Conservation (phyloP, 2,329 filamentous ascomycete genomes). For the Fusarium fracticaudum region DNA sequence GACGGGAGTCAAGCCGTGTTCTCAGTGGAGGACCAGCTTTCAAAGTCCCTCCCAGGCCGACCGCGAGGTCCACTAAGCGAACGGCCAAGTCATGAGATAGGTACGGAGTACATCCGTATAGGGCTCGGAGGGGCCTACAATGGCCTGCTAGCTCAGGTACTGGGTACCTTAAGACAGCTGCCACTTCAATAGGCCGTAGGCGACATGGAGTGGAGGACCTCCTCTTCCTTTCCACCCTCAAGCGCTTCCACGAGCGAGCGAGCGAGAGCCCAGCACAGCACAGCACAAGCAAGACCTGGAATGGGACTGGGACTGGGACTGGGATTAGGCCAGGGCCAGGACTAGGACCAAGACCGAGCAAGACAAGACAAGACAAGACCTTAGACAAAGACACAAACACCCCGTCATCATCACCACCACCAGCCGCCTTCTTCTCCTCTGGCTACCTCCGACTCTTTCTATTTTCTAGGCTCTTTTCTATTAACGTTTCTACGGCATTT, state of each 20-base stretch:
- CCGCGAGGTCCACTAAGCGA: slow-evolving; percentile 28
- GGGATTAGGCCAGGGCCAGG: background rate
- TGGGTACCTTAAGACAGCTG: slow-evolving; percentile 10
- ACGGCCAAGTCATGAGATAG: slow-evolving; percentile 14
- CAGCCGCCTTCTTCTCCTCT: slow-evolving; percentile 23
- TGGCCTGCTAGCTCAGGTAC: background rate
- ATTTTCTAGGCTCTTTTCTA: slow-evolving; percentile 13
- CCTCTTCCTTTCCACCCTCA: slow-evolving; percentile 34
- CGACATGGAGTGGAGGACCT: slow-evolving; percentile 28
- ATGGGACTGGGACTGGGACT: background rate
- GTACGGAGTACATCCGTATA: slow-evolving; percentile 24
- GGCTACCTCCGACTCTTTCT: slow-evolving; percentile 14
- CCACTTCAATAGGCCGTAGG: slow-evolving; percentile 15
- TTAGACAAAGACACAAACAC: slow-evolving; percentile 32
- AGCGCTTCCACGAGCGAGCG: slow-evolving; percentile 31
- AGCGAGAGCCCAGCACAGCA: background rate
- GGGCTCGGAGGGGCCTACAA: background rate
- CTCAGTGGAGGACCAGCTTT: slow-evolving; percentile 32
- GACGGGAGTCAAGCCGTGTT: slow-evolving; percentile 26
- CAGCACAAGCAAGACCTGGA: slow-evolving; percentile 11
- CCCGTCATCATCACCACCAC: slow-evolving; percentile 34
- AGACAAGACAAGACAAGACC: slow-evolving; percentile 15
- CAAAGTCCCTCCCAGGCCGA: slow-evolving; percentile 24
- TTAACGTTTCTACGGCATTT: slow-evolving; percentile 6
- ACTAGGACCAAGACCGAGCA: slow-evolving; percentile 17